Base-by-base conservation (phyloP, 73 alveolate genomes). In the Tetrahymena thermophila region DNA sequence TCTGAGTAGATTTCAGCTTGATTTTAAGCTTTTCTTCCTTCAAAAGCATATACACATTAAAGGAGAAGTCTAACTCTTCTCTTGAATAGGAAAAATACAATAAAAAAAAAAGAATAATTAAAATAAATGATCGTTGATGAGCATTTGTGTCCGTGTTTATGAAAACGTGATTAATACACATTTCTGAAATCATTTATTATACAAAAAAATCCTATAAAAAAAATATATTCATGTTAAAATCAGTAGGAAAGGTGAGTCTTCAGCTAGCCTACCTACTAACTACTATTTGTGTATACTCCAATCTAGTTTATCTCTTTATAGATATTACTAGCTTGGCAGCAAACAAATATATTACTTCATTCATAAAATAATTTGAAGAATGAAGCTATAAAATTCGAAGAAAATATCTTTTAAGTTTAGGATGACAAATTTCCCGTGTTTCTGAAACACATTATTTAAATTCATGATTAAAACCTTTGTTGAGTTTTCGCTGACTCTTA, bases 81-180 rank as follows among this genome's bases (percentile, higher is more conserved):
- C 42, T 28, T 1, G 8, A 28, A 71, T 71, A 71, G 37, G 89
- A 71, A 71, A 71, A 71, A 25, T 56, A 56, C 35, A 4, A 56
- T 23, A n/a, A 71, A 19, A 71, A 71, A 25, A 71, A 19, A 71
- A 71, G 1, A 71, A 25, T 16, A 25, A n/a, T n/a, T 23, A 23
- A n/a, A 57, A 71, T 71, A 71, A 71, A 71, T 71, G 89, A 71
- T 71, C 17, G 31, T 13, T 71, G 89, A 71, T 71, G 89, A 71
- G 89, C 89, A 71, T 71, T 71, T 71, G 89, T 71, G 89, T 71
- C 89, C 89, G 89, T 71, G 89, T 71, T 71, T 71, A 71, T 71
- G 89, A 71, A 71, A 71, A 17, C 89, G 89, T 71, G 89, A 71
- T 71, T 71, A 71, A 71, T 71, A 71, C 89, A 71, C 89, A 71